Evolutionary conservation across 768 basidiomycete species (phyloP).

Genomic region (Naganishia kalamii): DNA sequence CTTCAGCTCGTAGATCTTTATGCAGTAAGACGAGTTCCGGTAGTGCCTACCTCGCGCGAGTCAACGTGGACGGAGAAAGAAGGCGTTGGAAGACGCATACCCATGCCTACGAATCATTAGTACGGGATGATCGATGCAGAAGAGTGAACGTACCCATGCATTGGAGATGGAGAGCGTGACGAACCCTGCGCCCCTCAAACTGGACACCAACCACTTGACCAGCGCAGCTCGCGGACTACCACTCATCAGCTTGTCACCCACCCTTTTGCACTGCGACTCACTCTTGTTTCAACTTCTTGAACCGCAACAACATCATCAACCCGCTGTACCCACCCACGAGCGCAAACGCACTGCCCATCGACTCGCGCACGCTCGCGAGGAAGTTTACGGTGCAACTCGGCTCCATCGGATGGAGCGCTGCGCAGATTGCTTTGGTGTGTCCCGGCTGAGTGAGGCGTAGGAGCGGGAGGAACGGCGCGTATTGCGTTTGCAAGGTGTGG

Average conservation of each 20-base stretch:
- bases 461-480: slow-evolving; percentile 15
- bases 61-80: background rate
- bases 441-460: background rate
- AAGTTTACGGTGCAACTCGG: slow-evolving; percentile 17
- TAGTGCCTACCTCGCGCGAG: slow-evolving; percentile 8
- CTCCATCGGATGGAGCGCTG: slow-evolving; percentile 19
- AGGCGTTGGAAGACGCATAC: slow-evolving; percentile 19
- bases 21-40: too few species aligned
- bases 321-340: slow-evolving; percentile 20
- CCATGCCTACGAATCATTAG: too few species aligned
- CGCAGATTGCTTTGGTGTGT: slow-evolving; percentile 13
- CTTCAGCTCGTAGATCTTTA: too few species aligned
- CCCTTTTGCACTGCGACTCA: background rate
- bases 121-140: too few species aligned
- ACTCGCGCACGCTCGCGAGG: slow-evolving; percentile 6
- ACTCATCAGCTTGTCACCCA: too few species aligned
- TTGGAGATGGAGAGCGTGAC: slow-evolving; percentile 18
- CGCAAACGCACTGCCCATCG: slow-evolving; percentile 11
- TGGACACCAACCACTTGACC: slow-evolving; percentile 9
- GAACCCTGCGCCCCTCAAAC: slow-evolving; percentile 9
- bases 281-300: background rate
- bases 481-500: slow-evolving; percentile 1
- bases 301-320: slow-evolving; percentile 12
- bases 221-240: slow-evolving; percentile 15
- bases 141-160: slow-evolving; percentile 13